phyloP scores from a whole-genome alignment of 1,284 basidiomycete species.

The Chondrostereum purpureum region DNA sequence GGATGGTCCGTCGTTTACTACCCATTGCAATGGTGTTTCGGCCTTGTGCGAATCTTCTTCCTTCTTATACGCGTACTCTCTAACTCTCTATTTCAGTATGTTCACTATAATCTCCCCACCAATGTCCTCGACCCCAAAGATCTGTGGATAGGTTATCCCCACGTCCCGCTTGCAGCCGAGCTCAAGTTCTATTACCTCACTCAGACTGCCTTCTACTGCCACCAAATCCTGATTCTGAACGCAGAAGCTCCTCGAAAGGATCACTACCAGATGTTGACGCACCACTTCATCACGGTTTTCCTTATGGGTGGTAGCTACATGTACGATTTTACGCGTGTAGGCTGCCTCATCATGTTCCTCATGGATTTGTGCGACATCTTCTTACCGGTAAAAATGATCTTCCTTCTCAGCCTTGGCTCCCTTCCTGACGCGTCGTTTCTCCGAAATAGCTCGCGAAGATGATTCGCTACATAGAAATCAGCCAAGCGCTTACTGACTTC shows the following conservation, averaged over 20 bases:
- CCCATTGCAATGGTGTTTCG: conserved; percentile 65
- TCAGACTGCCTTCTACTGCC: conserved; percentile 90
- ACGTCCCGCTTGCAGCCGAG: conserved; percentile 67
- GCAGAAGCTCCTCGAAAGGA: conserved; percentile 92
- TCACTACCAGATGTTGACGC: conserved; percentile 92
- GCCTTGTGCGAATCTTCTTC: conserved; percentile 61
- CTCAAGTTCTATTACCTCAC: conserved; percentile 90
- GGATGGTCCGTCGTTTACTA: conserved; percentile 88
- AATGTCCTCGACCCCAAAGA: conserved; percentile 58
- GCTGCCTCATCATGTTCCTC: conserved; percentile 81
- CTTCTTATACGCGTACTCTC: conserved; percentile 6
- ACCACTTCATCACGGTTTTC: conserved; percentile 86
- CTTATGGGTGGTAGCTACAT: conserved; percentile 78
- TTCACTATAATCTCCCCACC: conserved; percentile 72
- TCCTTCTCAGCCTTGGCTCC: conserved; percentile 7
- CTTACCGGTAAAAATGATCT: conserved; percentile 73
- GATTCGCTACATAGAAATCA: conserved; percentile 73
- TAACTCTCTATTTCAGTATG: conserved; percentile 47
- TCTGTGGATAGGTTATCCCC: conserved; percentile 82
- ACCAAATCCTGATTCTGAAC: conserved; percentile 88
- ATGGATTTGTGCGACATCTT: conserved; percentile 95
- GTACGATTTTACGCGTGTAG: conserved; percentile 82
- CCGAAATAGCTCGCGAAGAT: conserved; percentile 83
- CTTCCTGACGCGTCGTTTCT: conserved; percentile 1
- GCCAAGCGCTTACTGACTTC: conserved; percentile 64